phyloP scores from a whole-genome alignment of 2,329 filamentous ascomycete species.

The Verticillium dahliae region DNA sequence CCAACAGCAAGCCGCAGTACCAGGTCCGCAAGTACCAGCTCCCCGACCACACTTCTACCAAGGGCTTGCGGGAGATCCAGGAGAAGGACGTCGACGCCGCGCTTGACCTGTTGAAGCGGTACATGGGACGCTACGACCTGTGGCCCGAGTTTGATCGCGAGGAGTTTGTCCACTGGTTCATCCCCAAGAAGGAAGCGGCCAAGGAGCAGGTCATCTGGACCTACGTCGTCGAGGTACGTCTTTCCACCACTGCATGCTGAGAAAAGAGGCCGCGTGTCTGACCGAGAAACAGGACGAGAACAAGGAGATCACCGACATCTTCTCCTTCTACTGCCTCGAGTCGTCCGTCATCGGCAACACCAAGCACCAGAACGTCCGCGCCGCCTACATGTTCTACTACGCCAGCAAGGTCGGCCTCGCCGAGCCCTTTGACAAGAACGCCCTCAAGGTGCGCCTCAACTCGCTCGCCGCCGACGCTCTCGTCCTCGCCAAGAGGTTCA shows the following conservation, averaged over 20 bases:
- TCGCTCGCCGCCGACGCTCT: conserved; percentile 76
- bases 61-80: conserved; percentile 75
- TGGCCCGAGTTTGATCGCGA: conserved; percentile 73
- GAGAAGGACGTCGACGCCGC: conserved; percentile 72
- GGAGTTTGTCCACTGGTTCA: conserved; percentile 83
- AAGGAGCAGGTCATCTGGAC: conserved; percentile 85
- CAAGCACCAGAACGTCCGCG: conserved; percentile 73
- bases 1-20: conserved; percentile 74
- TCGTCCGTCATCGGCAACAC: conserved; percentile 82
- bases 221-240: conserved; percentile 74
- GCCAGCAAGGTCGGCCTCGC: conserved; percentile 73
- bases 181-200: conserved; percentile 57
- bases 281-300: conserved; percentile 34
- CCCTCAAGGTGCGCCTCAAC: conserved; percentile 75
- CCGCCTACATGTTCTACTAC: conserved; percentile 97
- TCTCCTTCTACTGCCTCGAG: conserved; percentile 94
- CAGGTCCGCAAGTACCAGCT: conserved; percentile 84
- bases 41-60: conserved; percentile 64
- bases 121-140: conserved; percentile 75
- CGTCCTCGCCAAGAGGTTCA: conserved; percentile 73
- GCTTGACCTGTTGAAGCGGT: conserved; percentile 66
- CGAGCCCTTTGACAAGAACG: conserved; percentile 42
- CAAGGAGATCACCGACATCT: conserved; percentile 87
- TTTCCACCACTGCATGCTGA: not conserved
- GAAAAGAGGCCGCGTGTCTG: not conserved